phyloP scores from a whole-genome alignment of 306 rosid species.

The Clitoria ternatea region DNA sequence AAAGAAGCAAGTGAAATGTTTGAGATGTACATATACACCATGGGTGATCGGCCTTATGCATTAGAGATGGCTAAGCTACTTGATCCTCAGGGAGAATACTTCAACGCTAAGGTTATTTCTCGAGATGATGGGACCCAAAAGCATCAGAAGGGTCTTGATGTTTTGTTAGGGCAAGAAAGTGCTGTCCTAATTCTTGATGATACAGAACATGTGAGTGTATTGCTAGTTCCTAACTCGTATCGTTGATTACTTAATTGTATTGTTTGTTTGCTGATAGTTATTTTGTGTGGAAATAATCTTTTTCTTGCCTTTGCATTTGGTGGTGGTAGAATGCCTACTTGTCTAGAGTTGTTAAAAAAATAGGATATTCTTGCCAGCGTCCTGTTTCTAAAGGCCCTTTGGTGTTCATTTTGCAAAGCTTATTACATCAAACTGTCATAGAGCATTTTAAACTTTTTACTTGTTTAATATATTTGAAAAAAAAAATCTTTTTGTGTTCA shows the following conservation, averaged over 20 bases:
- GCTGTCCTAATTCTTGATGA: slow-evolving; percentile 89
- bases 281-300: neutral
- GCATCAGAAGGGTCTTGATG: slow-evolving; percentile 90
- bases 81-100: slow-evolving; percentile 80
- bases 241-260: neutral
- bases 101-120: slow-evolving; percentile 68
- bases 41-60: slow-evolving; percentile 94
- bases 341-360: neutral
- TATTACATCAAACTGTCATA: neutral
- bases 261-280: slow-evolving; percentile 5
- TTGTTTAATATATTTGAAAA: neutral
- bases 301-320: neutral
- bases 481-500: neutral
- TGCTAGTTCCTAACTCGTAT: neutral
- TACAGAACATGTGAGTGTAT: slow-evolving; percentile 72
- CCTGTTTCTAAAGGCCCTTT: neutral
- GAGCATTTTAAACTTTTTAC: neutral
- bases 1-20: slow-evolving; percentile 74
- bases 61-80: slow-evolving; percentile 84
- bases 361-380: neutral
- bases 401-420: neutral
- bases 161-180: slow-evolving; percentile 85
- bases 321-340: neutral
- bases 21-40: slow-evolving; percentile 87
- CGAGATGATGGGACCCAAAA: slow-evolving; percentile 87